Conservation (phyloP, 495 filamentous ascomycete genomes). For the Apodospora peruviana region DNA sequence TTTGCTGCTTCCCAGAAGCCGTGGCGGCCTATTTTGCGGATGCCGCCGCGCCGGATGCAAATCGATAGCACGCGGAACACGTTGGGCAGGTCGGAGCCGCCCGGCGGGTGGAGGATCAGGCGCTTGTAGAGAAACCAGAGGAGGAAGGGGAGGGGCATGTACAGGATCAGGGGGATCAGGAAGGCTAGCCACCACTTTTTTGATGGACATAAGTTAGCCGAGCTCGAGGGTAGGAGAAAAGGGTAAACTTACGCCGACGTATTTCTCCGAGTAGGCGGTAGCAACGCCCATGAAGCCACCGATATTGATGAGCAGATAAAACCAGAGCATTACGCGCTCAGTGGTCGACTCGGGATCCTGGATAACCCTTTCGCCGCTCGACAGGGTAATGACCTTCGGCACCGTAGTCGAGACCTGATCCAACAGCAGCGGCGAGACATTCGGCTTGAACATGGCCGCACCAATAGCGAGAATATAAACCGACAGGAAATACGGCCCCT, state of each 20-base stretch:
- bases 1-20: constrained; percentile 62
- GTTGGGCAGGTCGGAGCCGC: constrained; percentile 48
- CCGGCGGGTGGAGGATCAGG: constrained; percentile 44
- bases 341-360: constrained; percentile 56
- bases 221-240: neutral
- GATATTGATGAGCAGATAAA: constrained; percentile 62
- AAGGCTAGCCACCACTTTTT: constrained; percentile 62
- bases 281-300: constrained; percentile 55
- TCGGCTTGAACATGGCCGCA: constrained; percentile 60
- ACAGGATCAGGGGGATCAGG: constrained; percentile 60
- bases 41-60: constrained; percentile 51
- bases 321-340: constrained; percentile 59
- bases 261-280: constrained; percentile 43
- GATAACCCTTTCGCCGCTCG: constrained; percentile 50
- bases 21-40: constrained; percentile 46
- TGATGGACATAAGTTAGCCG: neutral
- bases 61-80: constrained; percentile 50
- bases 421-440: constrained; percentile 56
- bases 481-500: constrained; percentile 53
- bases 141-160: constrained; percentile 51
- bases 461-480: constrained; percentile 56
- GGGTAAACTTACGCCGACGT: constrained; percentile 39
- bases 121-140: constrained; percentile 49
- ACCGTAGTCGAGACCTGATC: constrained; percentile 51
- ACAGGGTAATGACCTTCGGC: constrained; percentile 37